Percentiles rank a stretch among this genome's conserved stretches.
Evolutionary conservation across 768 basidiomycete species (phyloP).

Genomic region (Hygrophorus pudorinus): DNA sequence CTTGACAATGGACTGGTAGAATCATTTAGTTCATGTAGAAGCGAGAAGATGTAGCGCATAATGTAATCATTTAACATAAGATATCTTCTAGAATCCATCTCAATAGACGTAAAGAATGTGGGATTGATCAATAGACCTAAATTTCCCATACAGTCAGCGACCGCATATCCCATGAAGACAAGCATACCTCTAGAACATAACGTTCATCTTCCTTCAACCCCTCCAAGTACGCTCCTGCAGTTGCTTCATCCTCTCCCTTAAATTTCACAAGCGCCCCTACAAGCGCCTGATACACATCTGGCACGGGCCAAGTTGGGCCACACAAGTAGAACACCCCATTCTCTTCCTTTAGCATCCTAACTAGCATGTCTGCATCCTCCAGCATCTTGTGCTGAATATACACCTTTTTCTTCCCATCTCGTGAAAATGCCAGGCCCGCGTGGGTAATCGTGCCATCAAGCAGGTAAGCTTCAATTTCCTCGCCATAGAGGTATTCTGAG

Average conservation of each 20-base stretch:
- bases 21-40: slow-evolving; percentile 6
- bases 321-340: slow-evolving; percentile 90
- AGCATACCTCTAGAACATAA: slow-evolving; percentile 85
- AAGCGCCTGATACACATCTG: slow-evolving; percentile 92
- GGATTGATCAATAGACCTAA: slow-evolving; percentile 11
- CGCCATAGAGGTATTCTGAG: slow-evolving; percentile 94
- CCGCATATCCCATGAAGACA: slow-evolving; percentile 3
- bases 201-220: slow-evolving; percentile 92
- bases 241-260: slow-evolving; percentile 48
- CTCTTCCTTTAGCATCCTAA: slow-evolving; percentile 61
- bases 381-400: slow-evolving; percentile 99
- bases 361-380: slow-evolving; percentile 73
- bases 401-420: slow-evolving; percentile 86
- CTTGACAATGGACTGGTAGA: slow-evolving; percentile 2
- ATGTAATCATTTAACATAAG: slow-evolving; percentile 16
- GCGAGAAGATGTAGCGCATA: no score
- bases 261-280: slow-evolving; percentile 71
- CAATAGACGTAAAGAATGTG: no score
- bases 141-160: neutral
- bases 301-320: slow-evolving; percentile 99
- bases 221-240: slow-evolving; percentile 79
- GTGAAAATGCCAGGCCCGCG: slow-evolving; percentile 93
- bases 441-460: slow-evolving; percentile 75
- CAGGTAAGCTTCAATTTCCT: slow-evolving; percentile 92
- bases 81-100: no score